Percentiles rank a stretch among this genome's conserved stretches.
Conservation (phyloP, 2,329 filamentous ascomycete species). For the Verticillium nonalfalfae region DNA sequence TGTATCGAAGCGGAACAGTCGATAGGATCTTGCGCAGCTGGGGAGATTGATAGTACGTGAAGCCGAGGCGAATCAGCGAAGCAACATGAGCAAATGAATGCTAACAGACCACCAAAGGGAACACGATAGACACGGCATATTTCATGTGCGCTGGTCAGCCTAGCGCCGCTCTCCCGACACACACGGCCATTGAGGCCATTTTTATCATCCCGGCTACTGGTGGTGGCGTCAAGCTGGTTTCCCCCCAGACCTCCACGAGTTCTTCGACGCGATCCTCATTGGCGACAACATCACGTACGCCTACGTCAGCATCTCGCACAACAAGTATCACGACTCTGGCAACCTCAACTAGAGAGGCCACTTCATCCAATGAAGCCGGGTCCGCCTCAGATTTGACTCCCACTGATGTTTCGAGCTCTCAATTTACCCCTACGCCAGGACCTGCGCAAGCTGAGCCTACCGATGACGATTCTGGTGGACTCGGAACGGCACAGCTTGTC, state of each 20-base stretch:
- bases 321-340: slow-evolving; percentile 5
- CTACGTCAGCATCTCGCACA: neutral
- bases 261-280: neutral
- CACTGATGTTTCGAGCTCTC: neutral
- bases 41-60: slow-evolving; percentile 21
- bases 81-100: neutral
- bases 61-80: neutral
- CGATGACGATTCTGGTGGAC: slow-evolving; percentile 3
- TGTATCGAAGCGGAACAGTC: slow-evolving; percentile 53
- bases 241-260: neutral
- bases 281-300: slow-evolving; percentile 8
- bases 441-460: slow-evolving; percentile 6
- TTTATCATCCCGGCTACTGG: slow-evolving; percentile 27
- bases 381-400: neutral
- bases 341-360: slow-evolving; percentile 3
- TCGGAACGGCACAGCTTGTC: slow-evolving; percentile 9
- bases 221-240: slow-evolving; percentile 24
- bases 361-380: neutral
- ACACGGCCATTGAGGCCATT: slow-evolving; percentile 49
- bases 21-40: slow-evolving; percentile 43
- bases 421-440: neutral
- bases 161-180: slow-evolving; percentile 49
- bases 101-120: neutral
- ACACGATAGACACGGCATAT: slow-evolving; percentile 40
- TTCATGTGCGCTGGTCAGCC: slow-evolving; percentile 49